Evolutionary conservation across 2,329 filamentous ascomycete genomes (phyloP).

Genomic region (Xylariales sp.): DNA sequence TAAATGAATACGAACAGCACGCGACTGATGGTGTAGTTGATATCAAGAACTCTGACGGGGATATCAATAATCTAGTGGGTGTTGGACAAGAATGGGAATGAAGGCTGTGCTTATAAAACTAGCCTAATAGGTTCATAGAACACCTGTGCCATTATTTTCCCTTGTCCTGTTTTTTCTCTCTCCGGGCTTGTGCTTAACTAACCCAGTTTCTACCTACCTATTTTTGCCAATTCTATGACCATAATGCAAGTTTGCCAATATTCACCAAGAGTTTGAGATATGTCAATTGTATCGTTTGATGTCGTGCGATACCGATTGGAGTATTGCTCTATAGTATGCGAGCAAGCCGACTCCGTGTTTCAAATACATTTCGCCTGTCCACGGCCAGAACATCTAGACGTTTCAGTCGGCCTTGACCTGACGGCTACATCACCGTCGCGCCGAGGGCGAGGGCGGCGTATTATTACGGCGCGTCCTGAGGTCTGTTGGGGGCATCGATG

Average conservation of each 20-base stretch:
- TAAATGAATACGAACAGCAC: background rate
- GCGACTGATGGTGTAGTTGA: no score
- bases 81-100: background rate
- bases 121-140: background rate
- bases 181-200: background rate
- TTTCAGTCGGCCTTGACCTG: constrained; percentile 23
- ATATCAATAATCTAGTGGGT: background rate
- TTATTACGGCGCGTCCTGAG: background rate
- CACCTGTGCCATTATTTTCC: background rate
- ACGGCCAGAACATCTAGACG: constrained; percentile 12
- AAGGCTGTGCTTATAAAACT: background rate
- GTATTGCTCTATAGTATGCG: constrained; percentile 5
- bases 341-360: constrained; percentile 25
- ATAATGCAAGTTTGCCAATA: background rate
- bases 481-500: background rate
- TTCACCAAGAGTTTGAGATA: background rate
- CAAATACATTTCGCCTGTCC: constrained; percentile 18
- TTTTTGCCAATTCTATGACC: no score
- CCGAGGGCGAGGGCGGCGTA: background rate
- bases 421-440: background rate
- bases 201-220: no score
- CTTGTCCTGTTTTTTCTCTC: background rate
- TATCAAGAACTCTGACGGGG: background rate
- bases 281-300: background rate
- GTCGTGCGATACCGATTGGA: constrained; percentile 6